Evolutionary conservation across 768 basidiomycete species (phyloP).

Genomic region (Boletales sp.): DNA sequence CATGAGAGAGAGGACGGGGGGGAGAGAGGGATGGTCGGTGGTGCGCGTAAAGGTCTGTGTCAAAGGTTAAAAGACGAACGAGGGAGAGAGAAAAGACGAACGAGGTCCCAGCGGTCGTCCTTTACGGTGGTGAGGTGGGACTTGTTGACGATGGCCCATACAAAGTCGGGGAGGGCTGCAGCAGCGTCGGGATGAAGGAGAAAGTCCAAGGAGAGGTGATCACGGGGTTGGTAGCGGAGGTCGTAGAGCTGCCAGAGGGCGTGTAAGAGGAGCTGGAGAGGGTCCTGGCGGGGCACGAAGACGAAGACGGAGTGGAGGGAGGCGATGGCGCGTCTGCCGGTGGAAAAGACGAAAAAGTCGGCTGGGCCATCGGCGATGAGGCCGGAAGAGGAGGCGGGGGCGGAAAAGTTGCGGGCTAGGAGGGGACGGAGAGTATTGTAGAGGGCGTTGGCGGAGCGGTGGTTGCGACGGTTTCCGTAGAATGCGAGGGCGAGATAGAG

Average conservation of each 20-base stretch:
- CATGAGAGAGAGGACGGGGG: slow-evolving; percentile 67
- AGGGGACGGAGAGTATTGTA: slow-evolving; percentile 55
- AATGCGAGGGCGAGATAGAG: slow-evolving; percentile 55
- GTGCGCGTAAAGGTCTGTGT: slow-evolving; percentile 79
- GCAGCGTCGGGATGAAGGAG: slow-evolving; percentile 46
- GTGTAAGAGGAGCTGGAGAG: slow-evolving; percentile 64
- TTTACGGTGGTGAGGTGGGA: slow-evolving; percentile 68
- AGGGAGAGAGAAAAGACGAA: slow-evolving; percentile 37
- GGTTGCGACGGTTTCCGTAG: slow-evolving; percentile 60
- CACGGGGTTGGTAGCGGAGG: slow-evolving; percentile 64
- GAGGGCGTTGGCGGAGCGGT: slow-evolving; percentile 61
- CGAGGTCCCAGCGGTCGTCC: slow-evolving; percentile 81
- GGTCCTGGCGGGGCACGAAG: slow-evolving; percentile 81
- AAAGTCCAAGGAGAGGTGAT: slow-evolving; percentile 77
- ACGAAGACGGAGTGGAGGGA: slow-evolving; percentile 79
- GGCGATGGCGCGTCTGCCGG: slow-evolving; percentile 72
- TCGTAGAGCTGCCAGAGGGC: slow-evolving; percentile 63
- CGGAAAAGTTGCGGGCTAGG: slow-evolving; percentile 72
- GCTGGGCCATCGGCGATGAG: slow-evolving; percentile 66
- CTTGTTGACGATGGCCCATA: slow-evolving; percentile 84
- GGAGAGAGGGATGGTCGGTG: slow-evolving; percentile 59
- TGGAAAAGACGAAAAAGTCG: slow-evolving; percentile 84
- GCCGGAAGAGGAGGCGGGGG: slow-evolving; percentile 48
- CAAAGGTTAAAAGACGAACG: not conserved
- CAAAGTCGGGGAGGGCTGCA: slow-evolving; percentile 56